These are phyloP conservation scores for Phytophthora pseudosyringae DNA, from an alignment of 352 stramenopile species.

Conservation along the genomic window DNA sequence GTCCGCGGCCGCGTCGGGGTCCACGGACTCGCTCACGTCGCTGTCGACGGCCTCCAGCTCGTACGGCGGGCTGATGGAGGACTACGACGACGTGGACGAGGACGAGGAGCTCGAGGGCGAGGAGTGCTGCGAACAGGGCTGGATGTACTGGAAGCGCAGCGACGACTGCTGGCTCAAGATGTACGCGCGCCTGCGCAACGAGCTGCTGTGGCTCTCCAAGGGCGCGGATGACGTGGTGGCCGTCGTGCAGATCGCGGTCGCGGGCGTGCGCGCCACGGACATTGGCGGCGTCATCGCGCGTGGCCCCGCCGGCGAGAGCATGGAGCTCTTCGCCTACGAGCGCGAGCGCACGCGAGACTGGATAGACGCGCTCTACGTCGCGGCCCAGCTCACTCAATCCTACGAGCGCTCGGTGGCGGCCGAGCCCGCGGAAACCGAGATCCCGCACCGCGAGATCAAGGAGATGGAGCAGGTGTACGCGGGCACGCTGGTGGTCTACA, in stretches of 20 bases:
- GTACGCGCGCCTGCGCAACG: conserved; percentile 68
- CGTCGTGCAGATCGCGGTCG: conserved; percentile 74
- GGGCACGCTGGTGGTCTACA: conserved; percentile 75
- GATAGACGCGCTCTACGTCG: conserved; percentile 74
- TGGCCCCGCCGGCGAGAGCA: conserved; percentile 63
- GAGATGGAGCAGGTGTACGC: conserved; percentile 58
- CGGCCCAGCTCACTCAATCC: conserved; percentile 54
- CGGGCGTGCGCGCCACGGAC: conserved; percentile 50
- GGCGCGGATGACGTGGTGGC: conserved; percentile 45
- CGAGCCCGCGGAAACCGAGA: conserved; percentile 20
- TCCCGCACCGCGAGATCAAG: conserved; percentile 33
- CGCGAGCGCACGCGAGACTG: conserved; percentile 54
- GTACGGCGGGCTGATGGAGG: conserved; percentile 51
- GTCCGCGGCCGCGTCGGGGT: conserved; percentile 33
- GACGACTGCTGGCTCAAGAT: conserved; percentile 79
- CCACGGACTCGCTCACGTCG: conserved; percentile 38
- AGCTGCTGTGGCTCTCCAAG: conserved; percentile 75
- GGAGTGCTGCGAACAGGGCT: conserved; percentile 51
- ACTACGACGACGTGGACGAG: conserved; percentile 36
- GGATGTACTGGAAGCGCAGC: conserved; percentile 83
- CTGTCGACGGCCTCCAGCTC: conserved; percentile 60
- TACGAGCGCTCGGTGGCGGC: conserved; percentile 51
- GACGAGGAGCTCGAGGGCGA: conserved; percentile 31
- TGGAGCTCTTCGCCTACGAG: conserved; percentile 83
- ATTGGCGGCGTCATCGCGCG: conserved; percentile 58